Percentiles rank a stretch among this genome's conserved stretches.
These are phyloP conservation scores for Pseudocercospora fuligena DNA, from an alignment of 2,329 filamentous ascomycete species.

Conservation along the genomic window DNA sequence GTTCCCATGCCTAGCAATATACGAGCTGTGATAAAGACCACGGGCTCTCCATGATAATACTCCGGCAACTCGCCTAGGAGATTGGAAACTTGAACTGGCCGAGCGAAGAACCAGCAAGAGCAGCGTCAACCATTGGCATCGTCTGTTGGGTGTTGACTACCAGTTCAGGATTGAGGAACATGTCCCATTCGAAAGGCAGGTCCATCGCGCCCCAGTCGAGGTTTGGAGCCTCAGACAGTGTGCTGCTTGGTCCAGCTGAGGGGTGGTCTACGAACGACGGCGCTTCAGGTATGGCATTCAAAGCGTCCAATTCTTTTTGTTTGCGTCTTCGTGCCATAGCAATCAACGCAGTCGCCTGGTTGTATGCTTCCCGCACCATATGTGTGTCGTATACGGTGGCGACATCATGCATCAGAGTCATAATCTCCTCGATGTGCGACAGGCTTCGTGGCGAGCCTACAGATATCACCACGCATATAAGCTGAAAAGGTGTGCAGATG, in stretches of 20 bases:
- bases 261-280: slow-evolving; percentile 39
- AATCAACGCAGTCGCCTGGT: slow-evolving; percentile 40
- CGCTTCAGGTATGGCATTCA: slow-evolving; percentile 34
- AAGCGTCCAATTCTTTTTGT: slow-evolving; percentile 40
- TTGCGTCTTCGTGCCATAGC: slow-evolving; percentile 40
- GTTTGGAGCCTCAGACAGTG: slow-evolving; percentile 38
- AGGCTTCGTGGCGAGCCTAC: slow-evolving; percentile 47
- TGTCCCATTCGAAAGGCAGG: slow-evolving; percentile 42
- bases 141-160: slow-evolving; percentile 35
- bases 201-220: slow-evolving; percentile 40
- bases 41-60: too few species aligned
- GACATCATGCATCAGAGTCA: slow-evolving; percentile 47
- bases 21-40: not conserved
- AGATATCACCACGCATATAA: slow-evolving; percentile 48
- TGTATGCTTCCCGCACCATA: slow-evolving; percentile 46
- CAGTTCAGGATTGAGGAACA: slow-evolving; percentile 42
- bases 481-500: slow-evolving; percentile 49
- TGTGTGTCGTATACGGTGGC: slow-evolving; percentile 43
- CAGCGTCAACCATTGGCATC: slow-evolving; percentile 22
- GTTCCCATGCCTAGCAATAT: not conserved
- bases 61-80: not conserved
- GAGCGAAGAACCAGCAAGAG: slow-evolving; percentile 22
- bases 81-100: slow-evolving; percentile 22
- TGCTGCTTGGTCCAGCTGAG: slow-evolving; percentile 33
- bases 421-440: slow-evolving; percentile 42